These are phyloP conservation scores for Thelephora terrestris DNA, from an alignment of 1,284 basidiomycete genomes.

Conservation along the genomic window DNA sequence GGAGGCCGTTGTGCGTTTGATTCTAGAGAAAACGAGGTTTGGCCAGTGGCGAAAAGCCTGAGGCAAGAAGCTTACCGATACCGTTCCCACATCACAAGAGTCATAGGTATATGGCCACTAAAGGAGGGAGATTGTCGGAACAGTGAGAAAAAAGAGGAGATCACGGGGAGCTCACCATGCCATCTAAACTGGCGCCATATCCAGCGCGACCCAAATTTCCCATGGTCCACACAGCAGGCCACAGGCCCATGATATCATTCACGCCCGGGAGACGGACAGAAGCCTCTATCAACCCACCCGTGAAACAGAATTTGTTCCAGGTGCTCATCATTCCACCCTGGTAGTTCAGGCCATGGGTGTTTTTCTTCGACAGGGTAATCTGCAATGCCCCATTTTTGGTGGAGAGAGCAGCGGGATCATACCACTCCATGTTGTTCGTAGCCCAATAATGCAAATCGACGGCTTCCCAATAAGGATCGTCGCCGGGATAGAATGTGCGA, in stretches of 20 bases:
- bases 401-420: conserved; percentile 45
- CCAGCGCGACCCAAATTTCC: conserved; percentile 73
- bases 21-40: conserved; percentile 18
- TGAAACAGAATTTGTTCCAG: conserved; percentile 76
- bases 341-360: conserved; percentile 44
- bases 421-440: conserved; percentile 40
- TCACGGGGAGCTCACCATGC: conserved; percentile 23
- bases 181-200: conserved; percentile 59
- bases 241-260: conserved; percentile 45
- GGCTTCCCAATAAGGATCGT: conserved; percentile 39
- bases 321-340: conserved; percentile 20
- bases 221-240: conserved; percentile 75
- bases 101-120: conserved; percentile 43
- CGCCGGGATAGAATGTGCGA: conserved; percentile 38
- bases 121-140: neutral
- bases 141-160: conserved; percentile 16
- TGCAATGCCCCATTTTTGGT: conserved; percentile 44
- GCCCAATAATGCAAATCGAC: conserved; percentile 53
- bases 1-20: conserved; percentile 31
- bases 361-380: conserved; percentile 38
- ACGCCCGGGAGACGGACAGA: conserved; percentile 49
- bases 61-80: conserved; percentile 37
- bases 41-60: neutral
- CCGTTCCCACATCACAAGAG: conserved; percentile 49
- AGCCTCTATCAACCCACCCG: conserved; percentile 60